A percentile compares a stretch with the other conserved stretches of the same genome.
These are phyloP conservation scores for Botrytis tulipae DNA, from an alignment of 2,329 filamentous ascomycete species.

Conservation along the genomic window DNA sequence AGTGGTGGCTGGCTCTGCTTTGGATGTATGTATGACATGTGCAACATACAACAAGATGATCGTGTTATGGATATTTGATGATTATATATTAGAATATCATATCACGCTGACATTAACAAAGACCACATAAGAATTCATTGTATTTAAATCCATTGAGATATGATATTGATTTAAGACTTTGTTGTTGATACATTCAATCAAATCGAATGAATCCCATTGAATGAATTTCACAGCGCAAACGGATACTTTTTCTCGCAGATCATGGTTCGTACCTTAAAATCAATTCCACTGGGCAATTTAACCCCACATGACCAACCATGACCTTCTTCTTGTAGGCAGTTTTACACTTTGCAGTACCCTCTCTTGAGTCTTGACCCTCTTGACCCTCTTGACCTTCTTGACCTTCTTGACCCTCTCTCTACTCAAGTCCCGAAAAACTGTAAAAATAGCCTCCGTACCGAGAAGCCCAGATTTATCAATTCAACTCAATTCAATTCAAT, in stretches of 20 bases:
- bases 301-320: constrained; percentile 14
- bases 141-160: too few relatives aligned
- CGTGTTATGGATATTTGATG: background rate
- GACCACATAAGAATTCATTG: background rate
- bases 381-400: background rate
- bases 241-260: background rate
- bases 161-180: background rate
- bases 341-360: background rate
- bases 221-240: background rate
- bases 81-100: background rate
- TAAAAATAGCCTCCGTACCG: constrained; percentile 16
- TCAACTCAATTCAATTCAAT: background rate
- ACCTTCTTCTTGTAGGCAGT: background rate
- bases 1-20: background rate
- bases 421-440: background rate
- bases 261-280: background rate
- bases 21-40: background rate
- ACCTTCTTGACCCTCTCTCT: background rate
- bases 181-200: background rate
- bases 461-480: constrained; percentile 2
- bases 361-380: background rate
- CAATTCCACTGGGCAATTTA: background rate
- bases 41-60: background rate
- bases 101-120: background rate
- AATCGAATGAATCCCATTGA: background rate